Evolutionary conservation across 441 rosid genomes (phyloP), one percentile per base, ranked within the genome.

Genomic region (Gossypium schwendimanii): DNA sequence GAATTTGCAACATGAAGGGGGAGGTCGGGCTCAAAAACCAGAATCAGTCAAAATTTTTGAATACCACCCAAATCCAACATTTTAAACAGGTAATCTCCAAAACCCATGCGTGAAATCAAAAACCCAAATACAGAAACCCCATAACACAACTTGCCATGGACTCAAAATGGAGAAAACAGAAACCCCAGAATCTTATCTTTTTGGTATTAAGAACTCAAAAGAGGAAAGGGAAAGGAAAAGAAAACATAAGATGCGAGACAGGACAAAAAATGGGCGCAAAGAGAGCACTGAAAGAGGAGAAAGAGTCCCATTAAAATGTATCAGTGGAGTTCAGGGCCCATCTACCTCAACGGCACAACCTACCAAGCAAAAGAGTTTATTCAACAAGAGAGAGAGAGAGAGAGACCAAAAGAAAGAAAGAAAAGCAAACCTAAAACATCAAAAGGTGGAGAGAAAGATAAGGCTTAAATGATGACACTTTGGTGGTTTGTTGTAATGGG

Each of bases 271-370:
- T 77, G 81, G 81, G 76, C 73, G 68, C 83, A 64, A 74, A 20
- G 75, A 55, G 76, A 70, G 83, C 77, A 78, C 73, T 74, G 81
- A 79, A 81, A 77, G 82, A 78, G 76, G 74, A 75, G 83, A 82
- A 57, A 76, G 78, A 79, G 74, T 36, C 67, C 70, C 65, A 77
- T 74, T 64, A 78, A 71, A 81, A 75, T 83, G 83, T 55, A 18
- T 74, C 71, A 83, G 93, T 88, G 93, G 90, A 87, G 76, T 75
- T 75, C n/a, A 85, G 91, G 91, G 87, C 89, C 93, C 90, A 85
- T 81, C 62, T 57, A 71, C 23, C 77, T 77, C 87, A 84, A 75
- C 80, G 84, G 87, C 87, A 82, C 87, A 87, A 83, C 88, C 82
- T 78, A 82, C 87, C 88, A 88, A 85, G 86, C 87, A 78, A 75